Base-by-base conservation (phyloP, 257 asterid genomes). In the Nicotiana tabacum region DNA sequence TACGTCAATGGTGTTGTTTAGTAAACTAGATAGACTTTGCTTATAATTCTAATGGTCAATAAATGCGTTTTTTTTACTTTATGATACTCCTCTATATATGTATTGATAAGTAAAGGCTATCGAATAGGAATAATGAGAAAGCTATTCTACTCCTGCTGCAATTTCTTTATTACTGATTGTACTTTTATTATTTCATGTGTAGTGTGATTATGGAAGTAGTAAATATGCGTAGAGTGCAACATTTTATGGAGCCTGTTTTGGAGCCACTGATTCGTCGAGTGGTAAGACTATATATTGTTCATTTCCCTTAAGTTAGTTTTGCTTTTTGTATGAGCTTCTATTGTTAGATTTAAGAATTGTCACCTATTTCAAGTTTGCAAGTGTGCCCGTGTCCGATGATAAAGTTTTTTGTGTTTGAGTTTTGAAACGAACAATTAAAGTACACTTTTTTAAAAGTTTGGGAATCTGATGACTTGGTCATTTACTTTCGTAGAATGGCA, bases 191-290 rank as follows among this genome's bases (percentile, higher is more conserved):
- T 79, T 30, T 83, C 81, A 30, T 48, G 60, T 82, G 60, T 82
- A 95, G 98, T 85, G 97, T 91, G 82, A 93, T 91, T 82, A 85
- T 81, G 83, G 96, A 95, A 80, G 97, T 95, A 58, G 88, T 92
- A 86, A 89, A 51, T 72, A 81, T 92, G 85, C 90, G 89, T 81
- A 91, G 84, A 87, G 85, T 93, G 84, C 97, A 95, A 83, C 87
- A 83, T 58, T 86, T 91, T 60, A 88, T 93, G 88, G 97, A 89
- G 90, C 95, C 97, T 1, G 94, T 90, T 86, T 83, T 94, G 90
- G 98, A 94, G 94, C 98, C 98, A 58, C 82, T 93, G 85, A 89
- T 95, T 86, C 96, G 98, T 62, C 89, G 88, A 93, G 94, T 93
- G 84, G 98, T 95, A 93, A 91, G 97, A 57, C 11, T 66, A 18